These are phyloP conservation scores for Backusella tuberculispora DNA, from an alignment of 192 early-diverging fungal species.

Conservation along the genomic window DNA sequence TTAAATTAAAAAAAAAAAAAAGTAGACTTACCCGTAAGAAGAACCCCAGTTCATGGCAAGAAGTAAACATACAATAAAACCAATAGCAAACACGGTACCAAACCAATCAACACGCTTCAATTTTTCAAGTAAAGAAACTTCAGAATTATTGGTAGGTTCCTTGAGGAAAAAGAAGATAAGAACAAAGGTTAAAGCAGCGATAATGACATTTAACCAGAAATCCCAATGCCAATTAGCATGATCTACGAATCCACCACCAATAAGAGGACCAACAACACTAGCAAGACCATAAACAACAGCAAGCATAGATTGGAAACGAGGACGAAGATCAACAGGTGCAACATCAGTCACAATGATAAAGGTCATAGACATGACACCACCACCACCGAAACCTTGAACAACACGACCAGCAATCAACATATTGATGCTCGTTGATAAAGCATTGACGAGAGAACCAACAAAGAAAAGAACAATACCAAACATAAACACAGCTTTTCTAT, in stretches of 20 bases:
- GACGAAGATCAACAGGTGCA: slow-evolving; percentile 63
- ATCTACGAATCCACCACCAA: slow-evolving; percentile 69
- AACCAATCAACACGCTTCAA: slow-evolving; percentile 63
- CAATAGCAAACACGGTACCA: slow-evolving; percentile 57
- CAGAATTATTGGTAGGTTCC: slow-evolving; percentile 45
- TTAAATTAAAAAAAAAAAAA: neutral
- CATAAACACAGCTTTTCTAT: slow-evolving; percentile 33
- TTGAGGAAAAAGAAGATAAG: slow-evolving; percentile 48
- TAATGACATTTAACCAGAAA: slow-evolving; percentile 53
- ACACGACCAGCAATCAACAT: slow-evolving; percentile 71
- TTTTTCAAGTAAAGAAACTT: slow-evolving; percentile 49
- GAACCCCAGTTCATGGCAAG: slow-evolving; percentile 69
- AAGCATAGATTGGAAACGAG: slow-evolving; percentile 64
- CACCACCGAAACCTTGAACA: slow-evolving; percentile 65
- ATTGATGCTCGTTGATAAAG: slow-evolving; percentile 61
- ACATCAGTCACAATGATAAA: slow-evolving; percentile 76
- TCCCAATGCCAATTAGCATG: slow-evolving; percentile 71
- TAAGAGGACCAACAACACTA: slow-evolving; percentile 66
- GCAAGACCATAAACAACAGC: slow-evolving; percentile 64
- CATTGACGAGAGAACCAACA: slow-evolving; percentile 59
- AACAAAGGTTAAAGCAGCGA: slow-evolving; percentile 12
- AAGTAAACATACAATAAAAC: slow-evolving; percentile 55
- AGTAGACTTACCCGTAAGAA: slow-evolving; percentile 42
- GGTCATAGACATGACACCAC: slow-evolving; percentile 61
- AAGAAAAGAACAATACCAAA: slow-evolving; percentile 37